Percentiles rank a stretch among this genome's conserved stretches.
phyloP scores from a whole-genome alignment of 148 eudicot genomes.

The Diospyros kaki region DNA sequence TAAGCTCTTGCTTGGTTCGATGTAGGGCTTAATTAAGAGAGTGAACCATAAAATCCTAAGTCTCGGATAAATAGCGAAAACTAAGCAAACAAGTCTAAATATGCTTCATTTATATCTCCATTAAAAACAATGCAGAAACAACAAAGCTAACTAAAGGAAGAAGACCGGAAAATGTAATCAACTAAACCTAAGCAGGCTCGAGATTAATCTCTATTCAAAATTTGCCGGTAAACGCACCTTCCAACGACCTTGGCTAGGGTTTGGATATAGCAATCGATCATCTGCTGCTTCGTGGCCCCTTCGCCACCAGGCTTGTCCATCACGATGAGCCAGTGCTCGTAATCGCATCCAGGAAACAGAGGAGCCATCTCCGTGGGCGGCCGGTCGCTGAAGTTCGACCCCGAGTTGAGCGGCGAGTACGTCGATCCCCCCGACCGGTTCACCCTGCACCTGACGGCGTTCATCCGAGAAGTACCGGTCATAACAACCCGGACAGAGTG shows the following conservation, averaged over 20 bases:
- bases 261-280: conserved; percentile 59
- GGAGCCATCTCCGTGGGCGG: conserved; percentile 85
- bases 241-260: conserved; percentile 69
- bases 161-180: no score
- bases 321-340: conserved; percentile 79
- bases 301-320: conserved; percentile 82
- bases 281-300: conserved; percentile 52
- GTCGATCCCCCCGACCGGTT: conserved; percentile 44
- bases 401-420: conserved; percentile 66
- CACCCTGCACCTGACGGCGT: conserved; percentile 45
- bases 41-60: no score
- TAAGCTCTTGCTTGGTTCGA: no score
- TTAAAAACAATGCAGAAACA: no score
- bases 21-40: no score
- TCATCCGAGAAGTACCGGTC: conserved; percentile 25
- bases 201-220: no score
- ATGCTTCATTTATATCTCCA: no score
- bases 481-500: conserved; percentile 25
- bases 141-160: no score
- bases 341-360: conserved; percentile 72
- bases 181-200: no score
- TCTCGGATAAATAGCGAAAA: no score
- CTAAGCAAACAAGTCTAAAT: no score
- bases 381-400: conserved; percentile 55
- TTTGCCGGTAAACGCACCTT: conserved; percentile 25